These are phyloP conservation scores for Phytophthora constricta DNA, from an alignment of 352 stramenopile species.

Conservation along the genomic window DNA sequence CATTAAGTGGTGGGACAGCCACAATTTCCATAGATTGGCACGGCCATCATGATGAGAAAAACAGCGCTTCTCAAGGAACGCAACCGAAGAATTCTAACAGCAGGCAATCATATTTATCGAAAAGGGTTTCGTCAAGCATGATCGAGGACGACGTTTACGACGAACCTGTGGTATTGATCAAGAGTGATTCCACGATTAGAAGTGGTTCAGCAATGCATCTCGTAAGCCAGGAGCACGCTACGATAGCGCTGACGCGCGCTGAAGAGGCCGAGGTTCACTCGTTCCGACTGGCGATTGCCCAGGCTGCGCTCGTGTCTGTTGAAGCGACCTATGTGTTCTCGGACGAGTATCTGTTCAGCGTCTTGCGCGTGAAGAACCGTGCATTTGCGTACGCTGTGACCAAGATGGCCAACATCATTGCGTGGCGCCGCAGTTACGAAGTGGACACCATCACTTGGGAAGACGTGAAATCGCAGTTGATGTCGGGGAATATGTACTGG, in stretches of 20 bases:
- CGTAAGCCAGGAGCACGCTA: slow-evolving; percentile 17
- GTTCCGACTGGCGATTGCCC: slow-evolving; percentile 58
- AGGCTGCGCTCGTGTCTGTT: slow-evolving; percentile 41
- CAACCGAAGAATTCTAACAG: background rate
- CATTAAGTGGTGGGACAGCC: slow-evolving; percentile 40
- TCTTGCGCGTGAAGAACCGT: slow-evolving; percentile 66
- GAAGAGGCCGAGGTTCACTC: slow-evolving; percentile 51
- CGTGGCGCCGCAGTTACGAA: slow-evolving; percentile 55
- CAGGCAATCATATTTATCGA: slow-evolving; percentile 14
- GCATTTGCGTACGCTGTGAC: slow-evolving; percentile 65
- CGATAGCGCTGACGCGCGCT: slow-evolving; percentile 31
- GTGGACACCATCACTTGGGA: slow-evolving; percentile 49
- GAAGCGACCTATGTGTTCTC: slow-evolving; percentile 56
- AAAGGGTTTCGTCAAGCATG: background rate
- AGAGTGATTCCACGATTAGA: slow-evolving; percentile 22
- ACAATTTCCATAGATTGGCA: slow-evolving; percentile 54
- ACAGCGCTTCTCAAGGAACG: slow-evolving; percentile 11
- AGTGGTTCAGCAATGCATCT: slow-evolving; percentile 22
- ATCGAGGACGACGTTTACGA: background rate
- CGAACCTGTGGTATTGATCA: background rate
- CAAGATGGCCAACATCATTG: slow-evolving; percentile 62
- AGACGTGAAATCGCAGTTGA: slow-evolving; percentile 51
- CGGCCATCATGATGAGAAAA: slow-evolving; percentile 14
- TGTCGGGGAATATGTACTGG: slow-evolving; percentile 71
- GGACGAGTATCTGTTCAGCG: slow-evolving; percentile 67